Conservation (phyloP, 768 basidiomycete species). For the Boletus vermiculosoides region DNA sequence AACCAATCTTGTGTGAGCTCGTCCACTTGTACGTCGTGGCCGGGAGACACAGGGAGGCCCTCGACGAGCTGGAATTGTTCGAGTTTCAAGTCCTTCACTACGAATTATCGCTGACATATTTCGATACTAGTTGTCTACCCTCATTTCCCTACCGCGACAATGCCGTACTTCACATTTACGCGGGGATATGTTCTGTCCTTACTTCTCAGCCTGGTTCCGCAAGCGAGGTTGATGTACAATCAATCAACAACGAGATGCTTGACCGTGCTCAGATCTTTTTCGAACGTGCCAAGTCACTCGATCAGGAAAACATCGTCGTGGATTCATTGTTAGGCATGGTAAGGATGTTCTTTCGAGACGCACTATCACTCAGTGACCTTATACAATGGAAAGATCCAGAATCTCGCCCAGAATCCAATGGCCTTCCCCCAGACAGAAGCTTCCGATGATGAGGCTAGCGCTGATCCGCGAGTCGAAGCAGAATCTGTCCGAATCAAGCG, state of each 20-base stretch:
- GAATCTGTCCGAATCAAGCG: slow-evolving; percentile 12
- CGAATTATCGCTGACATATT: background rate
- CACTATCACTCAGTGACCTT: background rate
- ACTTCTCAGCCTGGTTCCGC: slow-evolving; percentile 42
- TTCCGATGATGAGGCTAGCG: slow-evolving; percentile 38
- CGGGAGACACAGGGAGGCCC: slow-evolving; percentile 61
- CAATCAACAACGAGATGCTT: slow-evolving; percentile 44
- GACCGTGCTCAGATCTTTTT: slow-evolving; percentile 56
- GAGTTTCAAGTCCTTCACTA: slow-evolving; percentile 22
- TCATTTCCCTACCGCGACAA: slow-evolving; percentile 88
- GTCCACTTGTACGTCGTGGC: slow-evolving; percentile 62
- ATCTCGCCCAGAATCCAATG: slow-evolving; percentile 21
- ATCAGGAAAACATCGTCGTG: slow-evolving; percentile 55
- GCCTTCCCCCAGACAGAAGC: slow-evolving; percentile 11
- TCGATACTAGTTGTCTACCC: slow-evolving; percentile 65
- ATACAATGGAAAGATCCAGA: slow-evolving; percentile 18
- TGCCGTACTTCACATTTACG: slow-evolving; percentile 75
- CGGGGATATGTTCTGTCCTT: slow-evolving; percentile 71
- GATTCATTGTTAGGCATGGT: slow-evolving; percentile 56
- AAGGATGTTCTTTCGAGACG: slow-evolving; percentile 3
- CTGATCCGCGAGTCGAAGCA: background rate
- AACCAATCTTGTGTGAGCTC: slow-evolving; percentile 72
- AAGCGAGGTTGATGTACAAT: slow-evolving; percentile 1
- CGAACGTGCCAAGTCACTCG: slow-evolving; percentile 58
- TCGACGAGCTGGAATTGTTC: slow-evolving; percentile 86